A percentile compares a stretch with the other conserved stretches of the same genome.
phyloP scores from a whole-genome alignment of 306 rosid genomes.

The Urtica urens region DNA sequence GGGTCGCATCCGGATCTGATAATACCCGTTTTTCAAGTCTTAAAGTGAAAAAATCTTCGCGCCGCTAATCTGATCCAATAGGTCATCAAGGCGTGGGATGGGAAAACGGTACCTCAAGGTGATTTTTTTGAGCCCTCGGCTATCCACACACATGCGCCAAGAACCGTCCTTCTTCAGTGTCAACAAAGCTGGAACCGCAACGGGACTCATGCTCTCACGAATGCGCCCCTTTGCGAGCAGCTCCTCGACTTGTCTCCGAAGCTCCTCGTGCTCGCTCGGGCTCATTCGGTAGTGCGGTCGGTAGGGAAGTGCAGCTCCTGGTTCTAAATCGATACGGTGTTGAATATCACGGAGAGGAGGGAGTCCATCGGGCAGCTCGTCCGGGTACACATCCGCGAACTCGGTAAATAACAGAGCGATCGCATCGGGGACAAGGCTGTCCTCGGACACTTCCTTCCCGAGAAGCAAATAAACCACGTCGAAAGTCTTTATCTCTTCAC shows the following conservation, averaged over 20 bases:
- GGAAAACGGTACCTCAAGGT: background rate
- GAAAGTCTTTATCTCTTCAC: too few relatives aligned
- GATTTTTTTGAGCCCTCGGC: background rate
- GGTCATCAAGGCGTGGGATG: background rate
- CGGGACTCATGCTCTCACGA: background rate
- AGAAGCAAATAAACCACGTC: too few relatives aligned
- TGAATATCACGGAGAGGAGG: background rate
- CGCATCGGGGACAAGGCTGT: too few relatives aligned
- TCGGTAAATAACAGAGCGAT: background rate
- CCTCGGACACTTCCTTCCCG: too few relatives aligned
- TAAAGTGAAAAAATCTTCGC: background rate
- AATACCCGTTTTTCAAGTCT: too few relatives aligned
- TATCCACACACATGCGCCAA: background rate
- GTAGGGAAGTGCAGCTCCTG: background rate
- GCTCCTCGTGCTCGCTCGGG: background rate
- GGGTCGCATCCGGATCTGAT: too few relatives aligned
- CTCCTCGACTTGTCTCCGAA: background rate
- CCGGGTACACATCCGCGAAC: background rate
- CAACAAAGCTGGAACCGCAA: background rate
- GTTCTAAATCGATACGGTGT: background rate
- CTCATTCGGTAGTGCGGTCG: too few relatives aligned
- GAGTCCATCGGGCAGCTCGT: background rate
- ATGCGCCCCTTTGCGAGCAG: background rate
- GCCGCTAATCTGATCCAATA: background rate
- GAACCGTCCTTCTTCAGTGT: background rate